Conservation (phyloP, 345 rosid genomes). For the Brassica cretica region DNA sequence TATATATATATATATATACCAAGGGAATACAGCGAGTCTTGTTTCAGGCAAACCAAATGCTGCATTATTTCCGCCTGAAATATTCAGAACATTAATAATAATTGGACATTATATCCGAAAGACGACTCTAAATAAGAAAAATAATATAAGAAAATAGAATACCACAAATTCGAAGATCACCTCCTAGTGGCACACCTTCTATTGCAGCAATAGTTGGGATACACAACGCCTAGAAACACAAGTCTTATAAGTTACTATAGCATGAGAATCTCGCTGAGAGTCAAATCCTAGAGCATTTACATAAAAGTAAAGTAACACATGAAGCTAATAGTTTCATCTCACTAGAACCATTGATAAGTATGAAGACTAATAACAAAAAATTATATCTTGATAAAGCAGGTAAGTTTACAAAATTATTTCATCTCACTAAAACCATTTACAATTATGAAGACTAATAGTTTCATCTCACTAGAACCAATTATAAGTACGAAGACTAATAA, state of each 20-base stretch:
- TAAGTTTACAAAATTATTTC: not conserved
- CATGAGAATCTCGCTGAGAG: not conserved
- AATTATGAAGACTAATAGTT: too few relatives aligned
- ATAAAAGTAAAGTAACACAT: not conserved
- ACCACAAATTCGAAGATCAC: slow-evolving; percentile 95
- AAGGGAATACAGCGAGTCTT: slow-evolving; percentile 93
- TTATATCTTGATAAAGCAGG: not conserved
- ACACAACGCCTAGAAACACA: slow-evolving; percentile 52
- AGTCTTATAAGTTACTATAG: slow-evolving; percentile 2
- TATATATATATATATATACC: slow-evolving; percentile 57
- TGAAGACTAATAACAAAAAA: not conserved
- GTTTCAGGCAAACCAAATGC: slow-evolving; percentile 89
- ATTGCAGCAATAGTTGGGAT: slow-evolving; percentile 87
- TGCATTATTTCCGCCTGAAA: slow-evolving; percentile 69
- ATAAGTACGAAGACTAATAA: too few relatives aligned
- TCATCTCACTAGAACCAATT: too few relatives aligned
- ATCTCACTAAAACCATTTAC: too few relatives aligned
- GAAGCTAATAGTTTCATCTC: slow-evolving; percentile 3
- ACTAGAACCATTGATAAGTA: not conserved
- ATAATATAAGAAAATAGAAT: slow-evolving; percentile 30
- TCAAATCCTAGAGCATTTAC: not conserved
- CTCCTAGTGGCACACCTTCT: slow-evolving; percentile 91
- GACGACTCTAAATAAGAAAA: not conserved
- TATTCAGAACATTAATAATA: slow-evolving; percentile 1
- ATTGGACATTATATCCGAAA: not conserved